Conservation (phyloP, 1,284 basidiomycete species). For the Coniophora puteana region DNA sequence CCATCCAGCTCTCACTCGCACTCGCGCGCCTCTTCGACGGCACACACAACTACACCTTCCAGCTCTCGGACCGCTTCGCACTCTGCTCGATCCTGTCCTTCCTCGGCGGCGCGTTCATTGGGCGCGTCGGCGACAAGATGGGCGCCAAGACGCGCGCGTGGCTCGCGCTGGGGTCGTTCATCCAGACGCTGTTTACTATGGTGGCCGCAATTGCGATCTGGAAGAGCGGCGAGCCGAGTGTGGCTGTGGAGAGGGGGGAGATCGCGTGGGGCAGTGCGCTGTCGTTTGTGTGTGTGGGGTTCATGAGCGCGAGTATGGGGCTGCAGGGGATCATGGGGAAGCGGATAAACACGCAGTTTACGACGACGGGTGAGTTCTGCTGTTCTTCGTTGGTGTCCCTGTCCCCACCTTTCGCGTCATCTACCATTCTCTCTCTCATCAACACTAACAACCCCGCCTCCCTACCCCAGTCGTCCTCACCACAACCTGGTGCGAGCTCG, state of each 20-base stretch:
- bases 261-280: constrained; percentile 68
- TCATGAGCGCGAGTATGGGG: constrained; percentile 76
- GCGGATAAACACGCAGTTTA: constrained; percentile 69
- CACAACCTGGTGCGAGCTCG: constrained; percentile 84
- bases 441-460: neutral
- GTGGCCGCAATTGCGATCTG: constrained; percentile 64
- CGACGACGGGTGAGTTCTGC: constrained; percentile 60
- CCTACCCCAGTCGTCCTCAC: constrained; percentile 63
- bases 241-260: constrained; percentile 49
- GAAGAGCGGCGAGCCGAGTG: constrained; percentile 55
- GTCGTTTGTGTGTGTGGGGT: constrained; percentile 68
- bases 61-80: constrained; percentile 78
- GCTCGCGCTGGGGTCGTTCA: constrained; percentile 67
- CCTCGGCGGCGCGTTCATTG: constrained; percentile 67
- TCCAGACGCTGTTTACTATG: constrained; percentile 76
- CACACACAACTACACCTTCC: constrained; percentile 56
- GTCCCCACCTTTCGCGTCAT: constrained; percentile 13
- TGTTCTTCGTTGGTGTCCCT: constrained; percentile 4
- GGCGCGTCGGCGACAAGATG: constrained; percentile 67
- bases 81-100: constrained; percentile 75
- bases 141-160: constrained; percentile 72
- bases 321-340: constrained; percentile 85
- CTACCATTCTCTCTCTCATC: constrained; percentile 4
- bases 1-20: constrained; percentile 61
- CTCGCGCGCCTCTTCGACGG: constrained; percentile 64